These are phyloP conservation scores for Leccinum huronense DNA, from an alignment of 1,284 basidiomycete species.

Conservation along the genomic window DNA sequence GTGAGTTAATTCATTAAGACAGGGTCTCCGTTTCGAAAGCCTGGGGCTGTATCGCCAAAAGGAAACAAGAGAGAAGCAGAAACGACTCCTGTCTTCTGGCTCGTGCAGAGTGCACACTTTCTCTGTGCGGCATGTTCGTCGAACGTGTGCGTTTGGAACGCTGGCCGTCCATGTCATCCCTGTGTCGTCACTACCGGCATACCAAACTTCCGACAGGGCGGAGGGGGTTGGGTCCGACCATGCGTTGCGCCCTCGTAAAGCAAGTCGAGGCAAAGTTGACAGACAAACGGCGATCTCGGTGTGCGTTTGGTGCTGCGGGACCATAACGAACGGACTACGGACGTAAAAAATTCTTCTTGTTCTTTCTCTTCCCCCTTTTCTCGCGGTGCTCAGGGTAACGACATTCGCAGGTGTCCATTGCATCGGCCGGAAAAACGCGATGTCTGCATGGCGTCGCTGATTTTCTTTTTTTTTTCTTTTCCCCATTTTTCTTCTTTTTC, in stretches of 20 bases:
- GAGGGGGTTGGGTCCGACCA: background rate
- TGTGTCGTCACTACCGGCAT: constrained; percentile 15
- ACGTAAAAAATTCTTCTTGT: background rate
- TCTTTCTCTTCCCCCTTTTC: background rate
- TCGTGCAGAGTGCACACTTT: constrained; percentile 3
- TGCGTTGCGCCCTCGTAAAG: constrained; percentile 12
- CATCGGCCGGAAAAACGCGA: constrained; percentile 4
- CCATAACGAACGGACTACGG: background rate
- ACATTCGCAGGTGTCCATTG: background rate
- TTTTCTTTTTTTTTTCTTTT: background rate
- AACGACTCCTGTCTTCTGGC: constrained; percentile 5
- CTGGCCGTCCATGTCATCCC: constrained; percentile 10
- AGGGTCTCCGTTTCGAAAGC: constrained; percentile 22
- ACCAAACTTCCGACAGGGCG: background rate
- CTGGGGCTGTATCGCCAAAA: constrained; percentile 7
- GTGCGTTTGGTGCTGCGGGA: constrained; percentile 16
- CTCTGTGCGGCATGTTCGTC: constrained; percentile 24
- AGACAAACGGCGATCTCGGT: background rate
- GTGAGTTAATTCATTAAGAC: constrained; percentile 12
- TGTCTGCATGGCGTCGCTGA: background rate
- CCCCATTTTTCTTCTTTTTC: background rate
- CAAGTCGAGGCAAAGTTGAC: constrained; percentile 1
- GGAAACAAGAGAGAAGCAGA: background rate
- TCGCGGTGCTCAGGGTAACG: background rate
- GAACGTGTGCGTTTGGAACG: constrained; percentile 10